These are phyloP conservation scores for Metahyphopichia silvanorum DNA, from an alignment of 805 yeast genomes.

Conservation along the genomic window DNA sequence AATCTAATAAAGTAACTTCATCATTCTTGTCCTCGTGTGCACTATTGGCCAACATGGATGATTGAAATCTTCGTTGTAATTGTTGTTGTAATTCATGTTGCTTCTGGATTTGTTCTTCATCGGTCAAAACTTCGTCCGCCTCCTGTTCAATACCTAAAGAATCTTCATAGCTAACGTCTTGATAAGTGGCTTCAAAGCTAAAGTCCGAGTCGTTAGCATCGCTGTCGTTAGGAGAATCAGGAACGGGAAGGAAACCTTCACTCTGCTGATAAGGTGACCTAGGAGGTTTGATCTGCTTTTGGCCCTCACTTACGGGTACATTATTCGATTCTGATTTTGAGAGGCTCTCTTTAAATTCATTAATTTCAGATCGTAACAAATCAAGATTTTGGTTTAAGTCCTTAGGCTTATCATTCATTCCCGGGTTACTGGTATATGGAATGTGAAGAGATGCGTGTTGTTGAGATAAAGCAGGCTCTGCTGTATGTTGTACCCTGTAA, in stretches of 20 bases:
- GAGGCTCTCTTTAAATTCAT: constrained; percentile 43
- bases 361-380: constrained; percentile 38
- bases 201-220: constrained; percentile 23
- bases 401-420: constrained; percentile 20
- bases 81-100: constrained; percentile 1
- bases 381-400: constrained; percentile 41
- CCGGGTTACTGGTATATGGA: not conserved
- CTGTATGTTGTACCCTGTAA: no score
- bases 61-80: constrained; percentile 1
- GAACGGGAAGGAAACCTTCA: constrained; percentile 4
- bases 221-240: constrained; percentile 4
- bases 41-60: constrained; percentile 1
- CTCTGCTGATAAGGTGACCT: not conserved
- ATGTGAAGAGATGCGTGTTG: not conserved
- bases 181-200: constrained; percentile 38
- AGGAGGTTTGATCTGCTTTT: constrained; percentile 1
- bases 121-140: constrained; percentile 18
- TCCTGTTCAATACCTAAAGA: constrained; percentile 33
- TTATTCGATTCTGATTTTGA: constrained; percentile 18
- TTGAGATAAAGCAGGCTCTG: not conserved
- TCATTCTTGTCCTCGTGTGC: no score
- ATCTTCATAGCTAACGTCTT: constrained; percentile 39
- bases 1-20: no score
- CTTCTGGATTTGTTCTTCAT: constrained; percentile 3
- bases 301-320: constrained; percentile 2